Base-by-base conservation (phyloP, 2,329 filamentous ascomycete species). In the Colletotrichum cereale region DNA sequence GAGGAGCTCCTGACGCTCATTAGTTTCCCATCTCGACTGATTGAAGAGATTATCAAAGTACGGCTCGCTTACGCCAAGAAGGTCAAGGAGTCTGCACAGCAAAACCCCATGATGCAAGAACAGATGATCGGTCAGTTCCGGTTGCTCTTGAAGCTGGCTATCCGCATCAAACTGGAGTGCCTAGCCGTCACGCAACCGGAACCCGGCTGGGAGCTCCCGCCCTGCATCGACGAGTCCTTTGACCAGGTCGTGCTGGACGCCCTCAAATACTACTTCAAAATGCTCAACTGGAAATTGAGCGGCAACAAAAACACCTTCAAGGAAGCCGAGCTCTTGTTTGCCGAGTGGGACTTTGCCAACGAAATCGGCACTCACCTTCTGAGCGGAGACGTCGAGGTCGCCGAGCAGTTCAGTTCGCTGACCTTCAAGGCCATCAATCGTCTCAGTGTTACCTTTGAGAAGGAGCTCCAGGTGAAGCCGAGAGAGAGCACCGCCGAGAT, bases 271-370 rank as follows among this genome's bases (percentile, higher is more conserved):
- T 99, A 99, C 82, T 99, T 99, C 87, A 96, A 96, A 80, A 95
- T 99, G 89, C 86, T 99, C 55, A 98, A 98, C 79, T 98, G 95
- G 94, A 98, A 98, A 81, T 86, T 99, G 64, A 95, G 93, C 76
- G 94, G 95, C 67, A 98, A 98, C 85, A 98, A 98, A 81, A 99
- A 98, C 83, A 98, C 95, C 0, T 99, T 99, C 88, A 98, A 98
- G 79, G 96, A 99, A 81, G 96, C 96, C 8, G 96, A 99, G 85
- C 92, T 99, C 74, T 84, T 99, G 58, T 97, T 98, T 79, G 95
- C 97, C 77, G 96, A 99, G 82, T 99, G 96, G 96, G 94, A 95
- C 68, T 98, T 98, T 78, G 97, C 93, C 64, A 98, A 98, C 78
- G 91, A 95, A 76, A 94, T 99, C 67, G 96, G 96, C 34, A 90